Evolutionary conservation across 2,329 filamentous ascomycete genomes (phyloP).

Genomic region (Coniochaeta sp.): DNA sequence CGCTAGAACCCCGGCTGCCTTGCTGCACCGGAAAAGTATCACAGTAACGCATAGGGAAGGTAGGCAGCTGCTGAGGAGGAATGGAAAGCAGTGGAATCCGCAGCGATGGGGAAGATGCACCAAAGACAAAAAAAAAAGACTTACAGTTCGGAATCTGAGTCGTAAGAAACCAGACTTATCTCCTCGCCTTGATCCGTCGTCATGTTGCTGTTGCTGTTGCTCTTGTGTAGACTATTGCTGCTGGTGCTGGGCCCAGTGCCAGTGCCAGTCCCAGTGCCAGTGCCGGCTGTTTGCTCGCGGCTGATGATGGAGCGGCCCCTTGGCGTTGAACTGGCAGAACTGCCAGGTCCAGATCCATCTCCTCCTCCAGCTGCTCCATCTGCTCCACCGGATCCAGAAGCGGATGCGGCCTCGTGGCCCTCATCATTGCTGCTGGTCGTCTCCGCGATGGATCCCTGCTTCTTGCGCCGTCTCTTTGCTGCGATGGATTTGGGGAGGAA

Average conservation of each 20-base stretch:
- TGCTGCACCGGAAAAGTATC: conserved; percentile 13
- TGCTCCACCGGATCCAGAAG: background rate
- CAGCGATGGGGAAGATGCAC: no score
- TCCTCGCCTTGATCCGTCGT: conserved; percentile 9
- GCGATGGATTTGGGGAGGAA: conserved; percentile 44
- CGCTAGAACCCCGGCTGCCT: conserved; percentile 21
- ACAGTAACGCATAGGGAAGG: background rate
- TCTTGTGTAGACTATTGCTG: conserved; percentile 6
- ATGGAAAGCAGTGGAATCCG: no score
- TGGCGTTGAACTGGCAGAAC: conserved; percentile 14
- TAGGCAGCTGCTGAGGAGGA: background rate
- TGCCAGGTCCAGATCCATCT: background rate
- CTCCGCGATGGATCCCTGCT: conserved; percentile 33
- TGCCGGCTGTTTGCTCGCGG: conserved; percentile 25
- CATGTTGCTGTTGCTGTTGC: background rate
- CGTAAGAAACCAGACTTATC: conserved; percentile 37
- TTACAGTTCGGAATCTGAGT: conserved; percentile 41
- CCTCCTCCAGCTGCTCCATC: background rate
- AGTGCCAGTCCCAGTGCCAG: conserved; percentile 15
- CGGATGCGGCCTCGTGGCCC: background rate
- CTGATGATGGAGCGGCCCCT: conserved; percentile 7
- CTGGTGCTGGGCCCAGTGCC: background rate
- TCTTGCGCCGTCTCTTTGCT: conserved; percentile 40
- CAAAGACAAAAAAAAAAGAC: conserved; percentile 15
- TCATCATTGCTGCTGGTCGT: conserved; percentile 18